These are phyloP conservation scores for Jamesozyma spencerorum DNA, from an alignment of 805 yeast species.

Conservation along the genomic window DNA sequence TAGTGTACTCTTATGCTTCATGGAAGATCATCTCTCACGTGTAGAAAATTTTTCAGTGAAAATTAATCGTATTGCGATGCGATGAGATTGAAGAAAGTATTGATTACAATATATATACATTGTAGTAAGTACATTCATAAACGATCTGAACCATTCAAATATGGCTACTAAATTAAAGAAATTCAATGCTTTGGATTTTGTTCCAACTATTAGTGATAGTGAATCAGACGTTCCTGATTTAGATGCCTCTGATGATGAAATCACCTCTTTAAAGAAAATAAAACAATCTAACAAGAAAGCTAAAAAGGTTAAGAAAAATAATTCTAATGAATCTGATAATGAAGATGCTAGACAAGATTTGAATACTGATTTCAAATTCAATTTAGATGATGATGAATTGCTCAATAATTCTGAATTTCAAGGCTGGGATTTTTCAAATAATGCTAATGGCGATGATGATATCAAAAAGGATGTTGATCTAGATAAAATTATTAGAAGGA, in stretches of 20 bases:
- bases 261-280: slow-evolving; percentile 13
- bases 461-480: slow-evolving; percentile 63
- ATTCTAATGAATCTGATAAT: slow-evolving; percentile 26
- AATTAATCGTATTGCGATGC: slow-evolving; percentile 11
- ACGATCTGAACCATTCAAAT: no score
- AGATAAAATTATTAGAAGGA: slow-evolving; percentile 77
- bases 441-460: slow-evolving; percentile 10
- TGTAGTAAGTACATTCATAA: background rate
- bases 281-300: slow-evolving; percentile 12
- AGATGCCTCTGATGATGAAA: slow-evolving; percentile 41
- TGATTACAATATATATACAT: background rate
- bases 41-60: background rate
- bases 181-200: slow-evolving; percentile 35
- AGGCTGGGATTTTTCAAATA: slow-evolving; percentile 79
- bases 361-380: slow-evolving; percentile 67
- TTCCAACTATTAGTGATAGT: slow-evolving; percentile 67
- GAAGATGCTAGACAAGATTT: slow-evolving; percentile 44
- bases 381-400: slow-evolving; percentile 41
- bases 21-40: background rate
- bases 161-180: slow-evolving; percentile 8
- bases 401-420: slow-evolving; percentile 36
- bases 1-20: no score
- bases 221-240: slow-evolving; percentile 57
- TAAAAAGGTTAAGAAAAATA: slow-evolving; percentile 15
- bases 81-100: slow-evolving; percentile 10